Evolutionary conservation across 139 green algal genomes (phyloP), one percentile per base, ranked within the genome.

Genomic region (Ostreobium quekettii): DNA sequence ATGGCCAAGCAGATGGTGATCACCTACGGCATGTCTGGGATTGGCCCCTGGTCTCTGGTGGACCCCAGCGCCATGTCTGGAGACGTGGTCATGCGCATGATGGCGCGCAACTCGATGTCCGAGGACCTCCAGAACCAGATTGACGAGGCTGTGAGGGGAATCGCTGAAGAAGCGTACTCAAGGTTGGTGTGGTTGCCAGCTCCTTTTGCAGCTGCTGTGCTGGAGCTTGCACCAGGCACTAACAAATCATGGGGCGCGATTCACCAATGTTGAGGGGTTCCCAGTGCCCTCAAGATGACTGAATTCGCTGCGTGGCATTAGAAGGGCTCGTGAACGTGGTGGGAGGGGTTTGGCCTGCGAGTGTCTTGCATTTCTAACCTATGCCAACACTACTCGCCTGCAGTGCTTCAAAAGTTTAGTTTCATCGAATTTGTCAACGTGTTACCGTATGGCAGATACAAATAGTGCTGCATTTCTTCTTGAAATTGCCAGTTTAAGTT

Each of bases 11-110:
- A 95, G 78, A 98, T 98, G 93, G 93, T 99, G 15, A 93, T 96
- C 71, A 95, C 94, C 78, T 99, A 97, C 71, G 94, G 94, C 72
- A 98, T 99, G 87, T 91, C 77, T 36, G 89, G 98, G 76, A 96
- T 99, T 61, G 94, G 94, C 42, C 94, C 93, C 19, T 99, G 90
- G 87, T 85, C 70, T 15, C 80, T 98, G 70, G 80, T 93, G 83
- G 94, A 98, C 82, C 89, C 85, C 29, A 82, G 59, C 5, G 82
- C 87, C 1, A 79, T 88, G 73, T 66, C 38, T 32, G 71, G 79
- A 84, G 66, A 79, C 60, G 33, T 98, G 80, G 93, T 98, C 78
- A 98, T 98, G 93, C 83, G 93, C 70, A 98, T 98, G 94, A 96
- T 99, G 91, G 87, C 90, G 4, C 78, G 87, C 60, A 99, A 99